Evolutionary conservation across 345 rosid genomes (phyloP).

Genomic region (Citrus sinensis): DVS_A1.0 CM039164.1:5939501-5940000

Average conservation of each 20-base stretch:
- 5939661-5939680: background rate
- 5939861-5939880: background rate
- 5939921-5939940: background rate
- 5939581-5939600: background rate
- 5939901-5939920: background rate
- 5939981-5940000: conserved; percentile 45
- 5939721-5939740: background rate
- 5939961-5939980: background rate
- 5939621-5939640: background rate
- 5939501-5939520: conserved; percentile 69
- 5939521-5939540: conserved; percentile 50
- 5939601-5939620: background rate
- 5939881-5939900: background rate
- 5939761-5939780: background rate
- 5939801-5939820: background rate
- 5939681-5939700: background rate
- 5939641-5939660: background rate
- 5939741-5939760: background rate
- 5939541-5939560: conserved; percentile 3
- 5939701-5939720: background rate
- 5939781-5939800: background rate
- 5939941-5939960: background rate
- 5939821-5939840: background rate
- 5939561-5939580: background rate
- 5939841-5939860: background rate